A percentile compares a stretch with the other conserved stretches of the same genome.
phyloP scores from a whole-genome alignment of 2,329 filamentous ascomycete genomes.

The Verticillium tricorpus region DNA sequence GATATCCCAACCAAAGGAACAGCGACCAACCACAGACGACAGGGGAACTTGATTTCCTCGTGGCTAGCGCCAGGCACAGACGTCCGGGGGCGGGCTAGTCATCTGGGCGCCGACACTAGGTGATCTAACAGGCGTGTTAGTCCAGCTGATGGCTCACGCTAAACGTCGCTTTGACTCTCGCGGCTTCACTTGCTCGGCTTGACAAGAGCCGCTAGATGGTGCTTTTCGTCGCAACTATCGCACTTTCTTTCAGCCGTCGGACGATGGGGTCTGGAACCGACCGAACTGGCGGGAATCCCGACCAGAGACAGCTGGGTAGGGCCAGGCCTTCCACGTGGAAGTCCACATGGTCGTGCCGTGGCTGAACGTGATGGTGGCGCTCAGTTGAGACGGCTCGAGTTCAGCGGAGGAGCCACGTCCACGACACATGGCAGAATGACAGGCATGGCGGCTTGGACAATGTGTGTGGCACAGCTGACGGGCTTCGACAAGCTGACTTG shows the following conservation, averaged over 20 bases:
- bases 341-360: neutral
- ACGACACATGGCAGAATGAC: neutral
- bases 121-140: neutral
- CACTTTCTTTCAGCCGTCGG: neutral
- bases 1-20: neutral
- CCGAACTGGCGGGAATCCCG: neutral
- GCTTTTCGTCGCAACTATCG: neutral
- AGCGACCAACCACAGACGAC: neutral
- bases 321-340: neutral
- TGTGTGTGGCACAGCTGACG: neutral
- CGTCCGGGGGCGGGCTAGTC: neutral
- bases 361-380: neutral
- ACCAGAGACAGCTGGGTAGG: neutral
- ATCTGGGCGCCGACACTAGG: neutral
- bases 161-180: neutral
- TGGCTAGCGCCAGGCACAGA: neutral
- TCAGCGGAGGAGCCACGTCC: neutral
- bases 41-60: neutral
- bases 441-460: neutral
- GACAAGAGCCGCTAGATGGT: neutral
- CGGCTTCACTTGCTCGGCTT: neutral
- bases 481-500: neutral
- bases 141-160: neutral
- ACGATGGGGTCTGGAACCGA: neutral
- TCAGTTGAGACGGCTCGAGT: neutral